Base-by-base conservation (phyloP, 1,284 basidiomycete genomes). In the Thecaphora thlaspeos region DNA sequence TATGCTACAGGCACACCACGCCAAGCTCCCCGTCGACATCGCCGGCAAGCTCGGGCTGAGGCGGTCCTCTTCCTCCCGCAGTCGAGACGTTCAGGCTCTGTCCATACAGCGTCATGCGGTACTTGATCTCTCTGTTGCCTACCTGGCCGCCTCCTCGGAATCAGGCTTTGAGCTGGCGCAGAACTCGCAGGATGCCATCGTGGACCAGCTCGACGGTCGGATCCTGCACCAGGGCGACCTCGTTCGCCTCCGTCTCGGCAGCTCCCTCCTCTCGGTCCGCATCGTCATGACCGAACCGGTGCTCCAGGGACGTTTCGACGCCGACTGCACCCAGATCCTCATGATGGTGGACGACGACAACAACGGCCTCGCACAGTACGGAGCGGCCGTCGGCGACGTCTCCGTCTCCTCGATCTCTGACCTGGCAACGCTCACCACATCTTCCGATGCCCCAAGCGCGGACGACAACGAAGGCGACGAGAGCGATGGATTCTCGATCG, bases 251-350 rank as follows among this genome's bases (percentile, higher is more conserved):
- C 48, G 48, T 23, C 41, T 60, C 2, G 47, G 42, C 17, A 19
- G 43, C 14, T 19, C 30, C 0, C 43, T 48, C 1, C 45, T 47
- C 3, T 26, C 51, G 3, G 40, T 67, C 38, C 60, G 52, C 22
- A 58, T 68, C 23, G 48, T 71, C 19, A 69, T 73, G 68, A 55
- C 58, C 15, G 73, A 76, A 43, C 73, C 74, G 7, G 47, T 74
- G 21, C 58, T 69, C 3, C 74, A 76, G 44, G 74, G 67, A 21
- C 38, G 61, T 37, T 67, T 73, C 21, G 39, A 45, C 1, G 55
- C 43, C 3, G 40, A 49, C 12, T 24, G 41, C 1, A 59, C 73
- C 15, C 52, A 68, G 11, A 37, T 73, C 23, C 51, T 70, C 22
- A 46, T 75, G 1, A 57, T 64, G 1, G 18, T 68, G 32, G 46